A percentile compares a stretch with the other conserved stretches of the same genome.
phyloP scores from a whole-genome alignment of 805 yeast species.

The Kazachstania viticola region DNA sequence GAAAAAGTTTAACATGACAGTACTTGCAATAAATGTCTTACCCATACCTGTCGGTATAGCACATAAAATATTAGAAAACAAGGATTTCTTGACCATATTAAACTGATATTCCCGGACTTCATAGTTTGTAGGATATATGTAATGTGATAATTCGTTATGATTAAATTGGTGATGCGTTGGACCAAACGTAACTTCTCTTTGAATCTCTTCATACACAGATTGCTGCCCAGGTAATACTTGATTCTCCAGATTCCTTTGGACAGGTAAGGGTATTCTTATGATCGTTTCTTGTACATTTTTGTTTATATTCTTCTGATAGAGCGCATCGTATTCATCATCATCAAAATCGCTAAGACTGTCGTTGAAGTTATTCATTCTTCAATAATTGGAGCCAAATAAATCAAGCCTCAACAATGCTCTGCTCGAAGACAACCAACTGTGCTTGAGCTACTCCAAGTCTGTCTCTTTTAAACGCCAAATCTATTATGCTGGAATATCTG shows the following conservation, averaged over 20 bases:
- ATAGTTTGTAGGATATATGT: slow-evolving; percentile 76
- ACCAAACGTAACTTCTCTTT: slow-evolving; percentile 25
- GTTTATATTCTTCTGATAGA: slow-evolving; percentile 25
- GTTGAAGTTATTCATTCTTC: too few relatives aligned
- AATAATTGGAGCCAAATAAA: too few relatives aligned
- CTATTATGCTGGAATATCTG: too few relatives aligned
- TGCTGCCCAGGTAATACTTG: slow-evolving; percentile 20
- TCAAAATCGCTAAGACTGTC: slow-evolving; percentile 13
- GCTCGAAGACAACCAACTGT: too few relatives aligned
- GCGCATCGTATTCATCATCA: slow-evolving; percentile 26
- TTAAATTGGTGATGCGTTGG: slow-evolving; percentile 44
- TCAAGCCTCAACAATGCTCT: too few relatives aligned
- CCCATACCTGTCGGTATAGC: slow-evolving; percentile 97
- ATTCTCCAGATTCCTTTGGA: slow-evolving; percentile 28
- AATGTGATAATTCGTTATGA: slow-evolving; percentile 31
- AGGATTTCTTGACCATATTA: slow-evolving; percentile 61
- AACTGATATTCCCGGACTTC: slow-evolving; percentile 82
- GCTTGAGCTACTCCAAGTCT: too few relatives aligned
- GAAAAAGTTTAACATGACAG: slow-evolving; percentile 81
- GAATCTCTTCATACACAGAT: slow-evolving; percentile 29
- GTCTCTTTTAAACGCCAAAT: too few relatives aligned
- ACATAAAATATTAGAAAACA: slow-evolving; percentile 65
- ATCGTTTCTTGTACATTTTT: slow-evolving; percentile 23
- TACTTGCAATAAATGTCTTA: slow-evolving; percentile 89
- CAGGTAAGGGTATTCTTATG: slow-evolving; percentile 21